phyloP scores from a whole-genome alignment of 2,329 filamentous ascomycete genomes.

The Paramyrothecium sp. region DNA sequence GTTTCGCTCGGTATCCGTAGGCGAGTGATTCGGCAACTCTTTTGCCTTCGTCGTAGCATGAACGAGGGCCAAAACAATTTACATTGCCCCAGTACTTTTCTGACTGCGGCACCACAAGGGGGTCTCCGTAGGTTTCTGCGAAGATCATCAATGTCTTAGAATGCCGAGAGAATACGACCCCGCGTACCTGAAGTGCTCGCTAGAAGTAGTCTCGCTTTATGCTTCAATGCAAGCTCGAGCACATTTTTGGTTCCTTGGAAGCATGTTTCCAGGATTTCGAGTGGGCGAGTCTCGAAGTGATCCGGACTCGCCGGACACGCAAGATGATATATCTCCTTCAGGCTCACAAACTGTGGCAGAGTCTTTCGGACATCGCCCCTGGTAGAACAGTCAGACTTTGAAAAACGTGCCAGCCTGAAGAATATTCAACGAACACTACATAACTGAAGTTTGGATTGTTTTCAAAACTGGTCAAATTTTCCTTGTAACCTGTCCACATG shows the following conservation, averaged over 20 bases:
- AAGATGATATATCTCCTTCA: conserved; percentile 11
- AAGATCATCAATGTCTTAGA: neutral
- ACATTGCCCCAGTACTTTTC: conserved; percentile 37
- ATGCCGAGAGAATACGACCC: neutral
- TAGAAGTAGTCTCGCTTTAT: conserved; percentile 6
- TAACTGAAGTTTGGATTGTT: conserved; percentile 3
- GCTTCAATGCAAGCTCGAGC: conserved; percentile 6
- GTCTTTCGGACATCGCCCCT: conserved; percentile 7
- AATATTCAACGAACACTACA: conserved; percentile 1
- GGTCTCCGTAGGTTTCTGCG: conserved; percentile 9
- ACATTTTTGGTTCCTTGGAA: conserved; percentile 10
- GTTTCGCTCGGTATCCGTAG: conserved; percentile 21
- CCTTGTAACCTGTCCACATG: conserved; percentile 9
- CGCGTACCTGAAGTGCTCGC: conserved; percentile 10
- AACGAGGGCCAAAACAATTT: conserved; percentile 36
- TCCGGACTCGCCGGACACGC: conserved; percentile 11
- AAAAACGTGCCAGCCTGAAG: too few relatives aligned
- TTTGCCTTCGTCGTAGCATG: conserved; percentile 42
- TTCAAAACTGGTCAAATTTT: conserved; percentile 4
- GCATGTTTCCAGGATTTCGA: conserved; percentile 11
- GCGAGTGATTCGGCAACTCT: conserved; percentile 34
- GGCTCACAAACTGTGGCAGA: conserved; percentile 3
- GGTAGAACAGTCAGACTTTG: neutral
- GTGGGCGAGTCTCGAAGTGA: conserved; percentile 7
- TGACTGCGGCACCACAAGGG: conserved; percentile 6